phyloP scores from a whole-genome alignment of 2,329 filamentous ascomycete genomes.

The Trichoderma semiorbis region DNA sequence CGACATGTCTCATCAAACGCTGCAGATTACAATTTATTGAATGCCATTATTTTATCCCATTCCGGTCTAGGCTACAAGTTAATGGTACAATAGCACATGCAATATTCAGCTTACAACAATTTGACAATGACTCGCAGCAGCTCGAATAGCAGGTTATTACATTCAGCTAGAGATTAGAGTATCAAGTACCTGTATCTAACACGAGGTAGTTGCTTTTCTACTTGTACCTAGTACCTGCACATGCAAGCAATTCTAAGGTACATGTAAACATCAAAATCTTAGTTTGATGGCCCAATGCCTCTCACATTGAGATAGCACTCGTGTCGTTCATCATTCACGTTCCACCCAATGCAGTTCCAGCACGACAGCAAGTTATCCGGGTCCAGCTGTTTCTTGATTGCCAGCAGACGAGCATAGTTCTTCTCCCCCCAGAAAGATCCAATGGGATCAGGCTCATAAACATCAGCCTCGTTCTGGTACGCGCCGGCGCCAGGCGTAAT shows the following conservation, averaged over 20 bases:
- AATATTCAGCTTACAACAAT: background rate
- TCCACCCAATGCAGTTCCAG: constrained; percentile 19
- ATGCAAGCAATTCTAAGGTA: background rate
- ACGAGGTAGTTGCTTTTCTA: background rate
- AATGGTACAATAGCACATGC: background rate
- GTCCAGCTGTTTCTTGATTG: constrained; percentile 48
- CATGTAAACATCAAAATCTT: background rate
- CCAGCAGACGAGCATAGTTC: constrained; percentile 38
- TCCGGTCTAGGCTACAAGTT: background rate
- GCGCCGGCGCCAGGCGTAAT: constrained; percentile 23
- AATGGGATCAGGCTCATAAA: constrained; percentile 27
- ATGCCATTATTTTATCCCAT: background rate
- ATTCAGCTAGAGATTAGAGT: background rate
- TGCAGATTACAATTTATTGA: background rate
- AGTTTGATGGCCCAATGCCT: background rate
- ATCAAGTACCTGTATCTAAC: background rate
- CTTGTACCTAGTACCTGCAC: background rate
- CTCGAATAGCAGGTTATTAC: background rate
- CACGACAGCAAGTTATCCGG: constrained; percentile 36
- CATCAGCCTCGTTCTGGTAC: constrained; percentile 31
- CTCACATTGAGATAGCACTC: constrained; percentile 11
- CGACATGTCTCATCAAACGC: background rate
- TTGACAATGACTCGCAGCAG: background rate
- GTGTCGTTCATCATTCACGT: background rate
- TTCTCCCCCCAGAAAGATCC: constrained; percentile 23